Percentiles rank a stretch among this genome's conserved stretches.
phyloP scores from a whole-genome alignment of 2,329 filamentous ascomycete species.

The Botrytis squamosa region DNA sequence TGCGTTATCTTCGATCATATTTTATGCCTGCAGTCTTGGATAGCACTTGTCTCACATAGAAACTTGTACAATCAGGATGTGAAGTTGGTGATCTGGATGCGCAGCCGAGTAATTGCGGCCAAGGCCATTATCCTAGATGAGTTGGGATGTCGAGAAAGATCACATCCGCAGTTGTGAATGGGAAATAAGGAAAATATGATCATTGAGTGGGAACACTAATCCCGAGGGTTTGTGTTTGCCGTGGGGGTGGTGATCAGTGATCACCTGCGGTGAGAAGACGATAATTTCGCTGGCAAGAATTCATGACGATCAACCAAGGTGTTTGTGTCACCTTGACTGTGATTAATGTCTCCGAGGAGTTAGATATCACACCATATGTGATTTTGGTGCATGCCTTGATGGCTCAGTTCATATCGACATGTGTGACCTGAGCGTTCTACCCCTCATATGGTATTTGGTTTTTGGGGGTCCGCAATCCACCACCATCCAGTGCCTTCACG shows the following conservation, averaged over 20 bases:
- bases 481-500: neutral
- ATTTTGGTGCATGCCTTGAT: neutral
- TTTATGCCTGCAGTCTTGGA: neutral
- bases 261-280: neutral
- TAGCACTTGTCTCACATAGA: neutral
- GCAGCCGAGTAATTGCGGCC: neutral
- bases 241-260: neutral
- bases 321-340: neutral
- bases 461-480: neutral
- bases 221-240: neutral
- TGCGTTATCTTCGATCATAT: constrained; percentile 4
- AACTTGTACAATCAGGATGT: neutral
- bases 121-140: neutral
- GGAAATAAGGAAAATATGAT: neutral
- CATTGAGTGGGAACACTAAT: neutral
- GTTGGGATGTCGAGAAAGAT: neutral
- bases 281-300: neutral
- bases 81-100: neutral
- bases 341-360: neutral
- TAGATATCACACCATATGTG: neutral
- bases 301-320: neutral
- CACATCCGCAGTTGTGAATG: neutral
- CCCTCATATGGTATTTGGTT: neutral
- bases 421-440: neutral
- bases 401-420: neutral